Conservation (phyloP, 2,329 filamentous ascomycete genomes). For the Talaromyces amestolkiae region DNA sequence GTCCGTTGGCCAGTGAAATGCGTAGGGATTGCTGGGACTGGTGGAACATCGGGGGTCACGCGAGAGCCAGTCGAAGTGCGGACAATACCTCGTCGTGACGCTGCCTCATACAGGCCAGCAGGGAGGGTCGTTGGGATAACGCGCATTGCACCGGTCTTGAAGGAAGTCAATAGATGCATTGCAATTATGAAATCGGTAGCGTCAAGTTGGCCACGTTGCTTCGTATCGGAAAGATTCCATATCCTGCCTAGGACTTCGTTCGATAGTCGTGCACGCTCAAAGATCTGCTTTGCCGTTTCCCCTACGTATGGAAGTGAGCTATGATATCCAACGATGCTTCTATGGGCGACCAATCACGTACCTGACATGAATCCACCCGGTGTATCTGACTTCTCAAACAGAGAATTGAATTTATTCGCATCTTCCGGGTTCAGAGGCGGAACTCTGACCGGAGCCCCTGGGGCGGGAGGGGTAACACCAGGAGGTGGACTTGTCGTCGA, state of each 20-base stretch:
- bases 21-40: constrained; percentile 69
- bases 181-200: constrained; percentile 94
- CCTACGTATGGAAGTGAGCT: constrained; percentile 47
- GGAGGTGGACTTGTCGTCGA: constrained; percentile 52
- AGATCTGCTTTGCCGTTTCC: constrained; percentile 87
- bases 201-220: constrained; percentile 83
- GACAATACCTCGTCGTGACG: constrained; percentile 63
- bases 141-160: constrained; percentile 78
- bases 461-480: constrained; percentile 28
- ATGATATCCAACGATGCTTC: not conserved
- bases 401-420: constrained; percentile 78
- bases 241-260: constrained; percentile 92
- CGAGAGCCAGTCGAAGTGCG: constrained; percentile 53
- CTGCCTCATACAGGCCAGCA: constrained; percentile 84
- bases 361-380: constrained; percentile 73
- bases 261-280: constrained; percentile 85
- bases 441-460: constrained; percentile 70
- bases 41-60: constrained; percentile 48
- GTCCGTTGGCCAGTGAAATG: constrained; percentile 69
- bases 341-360: constrained; percentile 27
- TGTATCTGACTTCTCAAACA: constrained; percentile 86
- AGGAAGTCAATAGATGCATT: constrained; percentile 93
- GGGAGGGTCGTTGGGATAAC: constrained; percentile 77
- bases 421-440: constrained; percentile 86
- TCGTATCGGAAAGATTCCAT: constrained; percentile 92